Evolutionary conservation across 768 basidiomycete genomes (phyloP).

Genomic region (Lepiota subincarnata): DNA sequence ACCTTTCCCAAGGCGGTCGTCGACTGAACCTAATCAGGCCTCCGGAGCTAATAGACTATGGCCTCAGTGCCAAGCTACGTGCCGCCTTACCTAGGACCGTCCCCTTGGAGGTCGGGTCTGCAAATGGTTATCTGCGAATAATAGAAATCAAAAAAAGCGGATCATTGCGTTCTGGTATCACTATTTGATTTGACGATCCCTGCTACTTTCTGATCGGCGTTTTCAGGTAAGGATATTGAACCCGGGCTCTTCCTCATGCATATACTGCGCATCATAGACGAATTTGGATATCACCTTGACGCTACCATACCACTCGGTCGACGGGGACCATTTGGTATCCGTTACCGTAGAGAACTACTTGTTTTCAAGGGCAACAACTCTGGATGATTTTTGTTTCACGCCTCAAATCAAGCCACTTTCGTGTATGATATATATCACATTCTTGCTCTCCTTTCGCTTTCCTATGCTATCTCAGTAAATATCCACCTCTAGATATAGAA

Average conservation of each 20-base stretch:
- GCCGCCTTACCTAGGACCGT: conserved; percentile 32
- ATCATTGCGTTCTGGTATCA: conserved; percentile 21
- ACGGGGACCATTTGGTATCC: conserved; percentile 39
- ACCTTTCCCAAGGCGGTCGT: conserved; percentile 58
- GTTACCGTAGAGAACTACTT: conserved; percentile 54
- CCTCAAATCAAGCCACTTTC: not conserved
- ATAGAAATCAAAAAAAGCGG: conserved; percentile 53
- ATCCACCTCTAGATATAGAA: not conserved
- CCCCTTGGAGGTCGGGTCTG: conserved; percentile 31
- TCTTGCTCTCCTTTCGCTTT: not conserved
- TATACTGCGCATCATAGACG: conserved; percentile 54
- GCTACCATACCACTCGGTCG: conserved; percentile 61
- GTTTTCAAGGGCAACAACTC: conserved; percentile 49
- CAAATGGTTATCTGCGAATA: conserved; percentile 48
- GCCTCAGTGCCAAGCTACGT: conserved; percentile 35
- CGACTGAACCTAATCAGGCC: conserved; percentile 47
- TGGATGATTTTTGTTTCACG: conserved; percentile 2
- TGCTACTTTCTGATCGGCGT: conserved; percentile 2
- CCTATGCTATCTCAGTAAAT: not conserved
- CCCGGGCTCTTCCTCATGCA: conserved; percentile 57
- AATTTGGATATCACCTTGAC: conserved; percentile 57
- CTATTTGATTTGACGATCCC: not conserved
- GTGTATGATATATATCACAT: conserved; percentile 3
- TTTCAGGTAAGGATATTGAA: conserved; percentile 37
- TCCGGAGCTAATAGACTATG: conserved; percentile 37